Base-by-base conservation (phyloP, 2,329 filamentous ascomycete genomes). In the Didymella keratinophila region DNA sequence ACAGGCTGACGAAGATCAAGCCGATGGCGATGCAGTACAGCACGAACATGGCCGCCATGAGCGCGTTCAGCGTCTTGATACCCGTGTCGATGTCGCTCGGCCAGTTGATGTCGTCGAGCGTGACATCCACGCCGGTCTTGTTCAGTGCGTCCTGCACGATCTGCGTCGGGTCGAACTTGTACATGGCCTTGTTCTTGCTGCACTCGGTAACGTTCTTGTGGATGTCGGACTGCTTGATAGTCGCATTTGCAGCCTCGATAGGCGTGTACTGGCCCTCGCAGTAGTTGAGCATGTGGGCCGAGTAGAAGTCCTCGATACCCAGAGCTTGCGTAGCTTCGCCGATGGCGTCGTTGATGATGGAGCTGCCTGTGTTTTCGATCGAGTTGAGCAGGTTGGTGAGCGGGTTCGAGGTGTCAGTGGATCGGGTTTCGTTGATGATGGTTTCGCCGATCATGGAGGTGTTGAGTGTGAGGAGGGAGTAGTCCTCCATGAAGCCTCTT, bases 221-320 rank as follows among this genome's bases (percentile, higher is more conserved):
- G 46, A 83, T 82, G 12, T 78, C 71, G 8, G 70, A 70, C 2
- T 71, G 63, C 3, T 74, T 75, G 46, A 81, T 60, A 2, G 79
- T 81, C 1, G 75, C 74, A 64, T 83, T 82, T 14, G 79, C 65
- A 6, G 78, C 61, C n/a, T 79, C 68, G 46, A 60, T 51, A 16
- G 81, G 80, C 2, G 72, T 75, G 73, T 81, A 83, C 64, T 76
- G 77, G 53, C 81, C 81, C 58, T 76, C 79, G 76, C 87, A 89
- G 76, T 84, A 85, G 71, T 84, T 80, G 75, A 88, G 82, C 54
- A 88, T 68, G 71, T 89, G 85, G 16, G 83, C 79, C 20, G 81
- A 83, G 76, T 89, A 89, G 74, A 85, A 89, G 72, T 88, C 83
- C 39, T 84, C 79, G 34, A 88, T 78, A 36, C 84, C 83, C 16